Evolutionary conservation across 2,329 filamentous ascomycete species (phyloP).

Genomic region (Elsinoe necatrix): DNA sequence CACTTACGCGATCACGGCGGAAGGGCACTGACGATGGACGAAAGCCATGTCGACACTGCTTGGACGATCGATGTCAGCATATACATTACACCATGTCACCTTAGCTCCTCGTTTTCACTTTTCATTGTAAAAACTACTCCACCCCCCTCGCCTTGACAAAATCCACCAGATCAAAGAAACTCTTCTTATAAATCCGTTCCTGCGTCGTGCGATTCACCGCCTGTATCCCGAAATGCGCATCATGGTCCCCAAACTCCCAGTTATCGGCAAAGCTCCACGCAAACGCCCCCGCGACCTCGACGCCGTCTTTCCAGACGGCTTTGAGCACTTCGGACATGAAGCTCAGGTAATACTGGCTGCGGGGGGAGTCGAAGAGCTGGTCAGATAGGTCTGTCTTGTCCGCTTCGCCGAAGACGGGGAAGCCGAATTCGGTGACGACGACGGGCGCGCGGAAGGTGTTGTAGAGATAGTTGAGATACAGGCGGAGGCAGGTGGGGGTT

Average conservation of each 20-base stretch:
- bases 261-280: conserved; percentile 32
- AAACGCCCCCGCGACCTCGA: conserved; percentile 28
- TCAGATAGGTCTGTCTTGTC: conserved; percentile 36
- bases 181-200: conserved; percentile 30
- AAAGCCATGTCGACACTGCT: too few species aligned
- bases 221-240: conserved; percentile 48
- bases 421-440: conserved; percentile 31
- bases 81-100: not conserved
- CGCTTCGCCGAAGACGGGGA: conserved; percentile 39
- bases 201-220: conserved; percentile 33
- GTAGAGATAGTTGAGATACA: conserved; percentile 49
- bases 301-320: conserved; percentile 26
- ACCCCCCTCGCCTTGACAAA: conserved; percentile 22
- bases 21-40: too few species aligned
- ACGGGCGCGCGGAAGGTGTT: conserved; percentile 47
- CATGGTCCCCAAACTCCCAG: conserved; percentile 42
- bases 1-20: too few species aligned
- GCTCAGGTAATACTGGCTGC: conserved; percentile 47
- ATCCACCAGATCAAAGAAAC: conserved; percentile 31
- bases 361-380: conserved; percentile 46
- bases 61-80: not conserved
- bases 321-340: conserved; percentile 33
- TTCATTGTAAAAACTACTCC: not conserved
- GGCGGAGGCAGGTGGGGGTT: conserved; percentile 50
- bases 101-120: too few species aligned